These are phyloP conservation scores for Xanthoconium purpureum DNA, from an alignment of 768 basidiomycete species.

Conservation along the genomic window DNA sequence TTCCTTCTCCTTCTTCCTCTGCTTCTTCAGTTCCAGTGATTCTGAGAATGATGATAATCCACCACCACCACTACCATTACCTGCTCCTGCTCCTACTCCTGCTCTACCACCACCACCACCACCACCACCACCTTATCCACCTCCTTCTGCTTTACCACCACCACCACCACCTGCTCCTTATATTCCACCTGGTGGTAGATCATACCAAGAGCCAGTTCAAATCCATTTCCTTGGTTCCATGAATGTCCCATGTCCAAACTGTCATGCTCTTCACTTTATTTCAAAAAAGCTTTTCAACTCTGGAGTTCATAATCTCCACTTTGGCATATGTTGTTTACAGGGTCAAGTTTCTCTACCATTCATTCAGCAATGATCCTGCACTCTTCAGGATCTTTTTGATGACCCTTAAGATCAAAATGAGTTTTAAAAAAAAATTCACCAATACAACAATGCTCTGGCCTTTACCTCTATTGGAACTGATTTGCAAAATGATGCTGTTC, in stretches of 20 bases:
- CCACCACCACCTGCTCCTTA: neutral
- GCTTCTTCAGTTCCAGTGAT: neutral
- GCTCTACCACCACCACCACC: neutral
- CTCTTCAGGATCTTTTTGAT: constrained; percentile 11
- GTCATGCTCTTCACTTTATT: constrained; percentile 19
- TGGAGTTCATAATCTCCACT: neutral
- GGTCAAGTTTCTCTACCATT: constrained; percentile 24
- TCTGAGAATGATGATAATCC: neutral
- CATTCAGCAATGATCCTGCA: constrained; percentile 19
- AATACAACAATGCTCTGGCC: constrained; percentile 34
- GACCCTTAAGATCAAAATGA: constrained; percentile 1
- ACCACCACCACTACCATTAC: neutral
- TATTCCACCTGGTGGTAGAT: constrained; percentile 8
- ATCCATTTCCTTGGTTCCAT: neutral
- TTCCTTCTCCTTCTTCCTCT: neutral
- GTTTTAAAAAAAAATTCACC: constrained; percentile 36
- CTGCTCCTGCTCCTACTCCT: too few species aligned
- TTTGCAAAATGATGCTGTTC: neutral
- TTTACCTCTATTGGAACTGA: constrained; percentile 9
- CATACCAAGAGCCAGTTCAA: constrained; percentile 12
- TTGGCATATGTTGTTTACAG: constrained; percentile 30
- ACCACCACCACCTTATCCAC: neutral
- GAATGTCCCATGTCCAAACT: constrained; percentile 10
- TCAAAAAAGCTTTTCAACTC: constrained; percentile 9
- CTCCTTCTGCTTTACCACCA: too few species aligned